Conservation (phyloP, 176 grass and related monocot genomes). For the Chrysopogon serrulatus region DNA sequence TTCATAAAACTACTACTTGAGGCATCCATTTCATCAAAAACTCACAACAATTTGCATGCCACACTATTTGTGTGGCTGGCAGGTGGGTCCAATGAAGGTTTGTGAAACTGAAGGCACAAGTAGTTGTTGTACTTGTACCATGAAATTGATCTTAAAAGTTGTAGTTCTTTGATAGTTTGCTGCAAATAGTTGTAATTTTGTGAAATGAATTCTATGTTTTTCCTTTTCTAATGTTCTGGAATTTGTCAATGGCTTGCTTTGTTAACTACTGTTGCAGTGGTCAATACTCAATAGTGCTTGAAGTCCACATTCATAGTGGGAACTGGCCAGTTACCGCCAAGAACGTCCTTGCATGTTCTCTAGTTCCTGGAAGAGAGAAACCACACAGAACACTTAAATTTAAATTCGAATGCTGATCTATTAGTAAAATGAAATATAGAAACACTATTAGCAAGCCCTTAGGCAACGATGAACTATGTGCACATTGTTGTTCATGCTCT, state of each 20-base stretch:
- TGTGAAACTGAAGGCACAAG: not conserved
- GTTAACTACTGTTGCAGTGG: not conserved
- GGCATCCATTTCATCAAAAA: not conserved
- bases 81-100: not conserved
- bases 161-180: not conserved
- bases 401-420: not conserved
- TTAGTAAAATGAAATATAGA: constrained; percentile 12
- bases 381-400: not conserved
- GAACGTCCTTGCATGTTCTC: not conserved
- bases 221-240: not conserved
- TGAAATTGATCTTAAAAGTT: not conserved
- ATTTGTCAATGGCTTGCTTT: constrained; percentile 12
- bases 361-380: not conserved
- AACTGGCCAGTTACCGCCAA: not conserved
- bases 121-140: not conserved
- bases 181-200: not conserved
- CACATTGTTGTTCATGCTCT: not conserved
- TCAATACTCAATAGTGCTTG: not conserved
- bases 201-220: not conserved
- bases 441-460: not conserved
- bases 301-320: not conserved
- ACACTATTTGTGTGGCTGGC: not conserved
- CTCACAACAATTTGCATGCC: not conserved
- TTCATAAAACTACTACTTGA: not conserved
- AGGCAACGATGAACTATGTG: not conserved